Percentiles rank a stretch among this genome's conserved stretches.
Conservation (phyloP, 257 asterid species). For the Primulina huaijiensis region DNA sequence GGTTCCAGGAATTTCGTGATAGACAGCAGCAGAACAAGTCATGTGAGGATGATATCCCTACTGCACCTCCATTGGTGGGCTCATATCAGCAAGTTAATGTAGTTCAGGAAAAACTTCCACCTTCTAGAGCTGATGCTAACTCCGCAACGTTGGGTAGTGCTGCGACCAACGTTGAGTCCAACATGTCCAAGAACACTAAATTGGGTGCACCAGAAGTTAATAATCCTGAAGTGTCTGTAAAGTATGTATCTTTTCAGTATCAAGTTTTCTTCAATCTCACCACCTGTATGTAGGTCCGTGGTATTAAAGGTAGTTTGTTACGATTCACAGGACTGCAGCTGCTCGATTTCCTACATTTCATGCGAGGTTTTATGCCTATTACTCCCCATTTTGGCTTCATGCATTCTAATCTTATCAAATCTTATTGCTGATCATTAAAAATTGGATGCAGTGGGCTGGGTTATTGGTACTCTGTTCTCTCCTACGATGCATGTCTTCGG, state of each 20-base stretch:
- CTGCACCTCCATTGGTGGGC: conserved; percentile 72
- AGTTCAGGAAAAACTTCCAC: conserved; percentile 36
- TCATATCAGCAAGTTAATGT: conserved; percentile 30
- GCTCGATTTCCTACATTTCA: conserved; percentile 77
- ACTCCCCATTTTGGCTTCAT: background rate
- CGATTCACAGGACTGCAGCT: conserved; percentile 56
- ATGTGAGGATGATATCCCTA: conserved; percentile 48
- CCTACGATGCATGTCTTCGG: conserved; percentile 93
- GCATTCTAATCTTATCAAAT: conserved; percentile 4
- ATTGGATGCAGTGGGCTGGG: conserved; percentile 73
- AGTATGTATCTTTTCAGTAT: conserved; percentile 36
- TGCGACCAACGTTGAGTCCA: conserved; percentile 35
- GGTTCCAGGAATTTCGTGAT: conserved; percentile 31
- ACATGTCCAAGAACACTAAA: conserved; percentile 22
- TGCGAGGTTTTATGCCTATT: conserved; percentile 57
- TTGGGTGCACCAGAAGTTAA: conserved; percentile 32
- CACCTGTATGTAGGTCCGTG: background rate
- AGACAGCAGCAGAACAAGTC: conserved; percentile 29
- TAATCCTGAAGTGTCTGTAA: conserved; percentile 39
- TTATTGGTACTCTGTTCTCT: conserved; percentile 64
- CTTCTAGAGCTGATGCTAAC: conserved; percentile 31
- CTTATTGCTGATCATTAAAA: conserved; percentile 23
- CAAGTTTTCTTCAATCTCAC: conserved; percentile 16
- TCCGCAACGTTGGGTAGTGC: conserved; percentile 35
- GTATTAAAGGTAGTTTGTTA: conserved; percentile 17